Evolutionary conservation across 116 monocot species (phyloP).

Genomic region (Posidonia oceanica): DNA sequence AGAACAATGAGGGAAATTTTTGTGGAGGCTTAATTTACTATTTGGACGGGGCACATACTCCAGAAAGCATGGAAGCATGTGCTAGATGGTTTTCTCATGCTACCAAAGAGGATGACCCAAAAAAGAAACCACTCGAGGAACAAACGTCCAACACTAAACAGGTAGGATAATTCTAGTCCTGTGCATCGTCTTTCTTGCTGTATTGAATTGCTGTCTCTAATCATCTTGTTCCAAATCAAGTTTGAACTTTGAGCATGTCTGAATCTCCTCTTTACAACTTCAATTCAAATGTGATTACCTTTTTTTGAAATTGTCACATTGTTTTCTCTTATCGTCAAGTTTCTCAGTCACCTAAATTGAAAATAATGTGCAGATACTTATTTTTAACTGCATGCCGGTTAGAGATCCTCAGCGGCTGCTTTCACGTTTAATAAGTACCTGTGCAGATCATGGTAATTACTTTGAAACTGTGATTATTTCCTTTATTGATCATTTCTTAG

Average conservation of each 20-base stretch:
- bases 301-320: too few species aligned
- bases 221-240: not conserved
- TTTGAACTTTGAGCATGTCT: not conserved
- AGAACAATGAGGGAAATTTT: not conserved
- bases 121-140: constrained; percentile 6
- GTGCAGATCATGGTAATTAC: constrained; percentile 43
- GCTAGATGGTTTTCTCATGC: constrained; percentile 68
- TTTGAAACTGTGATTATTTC: not conserved
- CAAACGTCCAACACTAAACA: not conserved
- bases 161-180: constrained; percentile 25
- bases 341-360: too few species aligned
- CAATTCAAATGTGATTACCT: not conserved
- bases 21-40: constrained; percentile 55
- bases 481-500: not conserved
- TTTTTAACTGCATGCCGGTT: constrained; percentile 94
- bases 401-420: constrained; percentile 75
- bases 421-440: constrained; percentile 46
- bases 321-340: not conserved
- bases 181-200: constrained; percentile 9
- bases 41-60: constrained; percentile 90
- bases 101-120: constrained; percentile 14
- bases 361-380: constrained; percentile 45
- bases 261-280: not conserved
- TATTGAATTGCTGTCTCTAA: too few species aligned
- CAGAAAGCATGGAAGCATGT: constrained; percentile 87